Evolutionary conservation across 306 rosid species (phyloP).

Genomic region (Oxytropis ochrocephala): DNA sequence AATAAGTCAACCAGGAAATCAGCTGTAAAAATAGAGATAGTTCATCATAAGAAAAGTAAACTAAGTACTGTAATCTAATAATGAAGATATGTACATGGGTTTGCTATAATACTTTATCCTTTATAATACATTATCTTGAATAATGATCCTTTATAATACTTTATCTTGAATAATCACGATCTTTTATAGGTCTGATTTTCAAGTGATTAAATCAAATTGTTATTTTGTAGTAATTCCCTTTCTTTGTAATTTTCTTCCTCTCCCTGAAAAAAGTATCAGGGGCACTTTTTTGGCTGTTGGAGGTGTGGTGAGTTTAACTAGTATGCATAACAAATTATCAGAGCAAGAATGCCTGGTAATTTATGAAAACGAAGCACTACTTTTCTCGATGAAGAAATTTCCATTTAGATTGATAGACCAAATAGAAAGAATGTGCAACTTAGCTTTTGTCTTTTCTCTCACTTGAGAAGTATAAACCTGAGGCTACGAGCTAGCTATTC

Average conservation of each 20-base stretch:
- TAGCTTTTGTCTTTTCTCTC: neutral
- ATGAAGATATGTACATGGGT: neutral
- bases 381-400: neutral
- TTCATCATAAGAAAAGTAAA: neutral
- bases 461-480: neutral
- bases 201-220: neutral
- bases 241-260: neutral
- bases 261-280: neutral
- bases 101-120: no score
- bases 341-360: neutral
- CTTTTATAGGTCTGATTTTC: neutral
- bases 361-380: neutral
- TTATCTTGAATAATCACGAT: neutral
- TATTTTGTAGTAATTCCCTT: neutral
- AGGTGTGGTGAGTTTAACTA: neutral
- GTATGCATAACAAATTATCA: constrained; percentile 1
- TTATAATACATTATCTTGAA: no score
- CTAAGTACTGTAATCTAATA: neutral
- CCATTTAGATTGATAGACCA: neutral
- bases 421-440: neutral
- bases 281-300: neutral
- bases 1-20: constrained; percentile 1
- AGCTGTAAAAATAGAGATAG: neutral
- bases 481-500: neutral
- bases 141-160: neutral